Base-by-base conservation (phyloP, 768 basidiomycete genomes). In the Boletus edulis region DNA sequence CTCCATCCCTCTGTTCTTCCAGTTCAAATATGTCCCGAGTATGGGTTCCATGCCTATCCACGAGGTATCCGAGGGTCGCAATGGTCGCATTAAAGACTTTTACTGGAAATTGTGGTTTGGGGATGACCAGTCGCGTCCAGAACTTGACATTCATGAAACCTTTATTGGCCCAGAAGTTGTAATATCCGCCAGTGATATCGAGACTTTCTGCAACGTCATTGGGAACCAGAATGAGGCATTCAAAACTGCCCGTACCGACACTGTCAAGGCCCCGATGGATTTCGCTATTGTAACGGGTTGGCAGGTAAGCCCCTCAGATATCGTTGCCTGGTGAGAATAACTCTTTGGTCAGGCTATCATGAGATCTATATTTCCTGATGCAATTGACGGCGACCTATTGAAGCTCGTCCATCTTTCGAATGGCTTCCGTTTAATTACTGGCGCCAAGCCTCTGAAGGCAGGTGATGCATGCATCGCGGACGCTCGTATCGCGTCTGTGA, bases 21-120 rank as follows among this genome's bases (percentile, higher is more conserved):
- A 85, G 60, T 98, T 94, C 81, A 70, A 78, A 55, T 98, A 98
- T 74, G 84, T 87, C 62, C 94, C 95, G 7, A 84, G 89, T 8
- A 86, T 86, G 74, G 93, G 92, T 40, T 97, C 81, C 58, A 88
- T 90, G 3, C 94, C 97, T 22, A 94, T 99, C 61, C 95, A 96
- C 66, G 97, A 98, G 70, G 74, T 96, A 54, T 82, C 85, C 5
- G 78, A 81, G 10, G 90, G 81, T 56, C 86, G 95, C 62, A 98
- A 96, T 75, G 78, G 78, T 51, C 84, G 90, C 57, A 95, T 98
- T 76, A 98, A 97, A 75, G 84, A 89, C 63, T 98, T 98, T 70
- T 99, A 99, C 78, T 99, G 97, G 97, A 87, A 87, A 69, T 75
- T 98, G 34, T 98, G 97, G 97, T 96, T 94, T 69, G 94, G 97